Evolutionary conservation across 495 filamentous ascomycete species (phyloP), one percentile per base, ranked within the genome.

Genomic region (Cudoniella acicularis): DNA sequence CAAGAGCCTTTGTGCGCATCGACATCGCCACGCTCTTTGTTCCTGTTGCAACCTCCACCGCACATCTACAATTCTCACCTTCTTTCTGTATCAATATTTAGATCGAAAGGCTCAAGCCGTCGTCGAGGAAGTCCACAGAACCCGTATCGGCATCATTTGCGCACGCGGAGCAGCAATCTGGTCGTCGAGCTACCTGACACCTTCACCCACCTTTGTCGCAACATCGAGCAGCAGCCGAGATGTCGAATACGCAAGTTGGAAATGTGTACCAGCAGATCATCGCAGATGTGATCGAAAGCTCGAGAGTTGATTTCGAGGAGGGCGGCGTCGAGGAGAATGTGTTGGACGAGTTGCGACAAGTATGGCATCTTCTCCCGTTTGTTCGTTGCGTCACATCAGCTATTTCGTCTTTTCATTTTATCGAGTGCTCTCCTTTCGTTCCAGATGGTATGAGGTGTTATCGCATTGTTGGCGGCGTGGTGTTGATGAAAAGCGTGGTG

Each of bases 301-400:
- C 92, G 67, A 83, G 90, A 72, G 87, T 93, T 67, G 92, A 96
- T 72, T 98, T 99, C 73, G 95, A 99, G 72, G 94, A 98, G 71
- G 88, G 87, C 66, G 95, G 95, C 62, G 89, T 98, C 59, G 90
- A 94, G 58, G 88, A 90, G 69, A 75, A 83, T 63, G 90, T 90
- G 48, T 78, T 99, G 64, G 79, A 89, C 60, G 90, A 96, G 69
- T 77, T 99, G 81, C 84, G 81, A 70, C 79, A 83, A 79, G 93
- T 98, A 71, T 83, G 85, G 77, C 54, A 20, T 18, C 46, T 23
- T 57, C 40, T 41, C 51, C 57, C n/a, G 50, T 13, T 36, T 46
- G 43, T 21, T n/a, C 4, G 8, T 21, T 6, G 13, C 43, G 13
- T 51, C 20, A 41, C 46, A 20, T 59, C 49, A 17, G 20, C 16